Conservation (phyloP, 768 basidiomycete genomes). For the Hydnomerulius pinastri region DNA sequence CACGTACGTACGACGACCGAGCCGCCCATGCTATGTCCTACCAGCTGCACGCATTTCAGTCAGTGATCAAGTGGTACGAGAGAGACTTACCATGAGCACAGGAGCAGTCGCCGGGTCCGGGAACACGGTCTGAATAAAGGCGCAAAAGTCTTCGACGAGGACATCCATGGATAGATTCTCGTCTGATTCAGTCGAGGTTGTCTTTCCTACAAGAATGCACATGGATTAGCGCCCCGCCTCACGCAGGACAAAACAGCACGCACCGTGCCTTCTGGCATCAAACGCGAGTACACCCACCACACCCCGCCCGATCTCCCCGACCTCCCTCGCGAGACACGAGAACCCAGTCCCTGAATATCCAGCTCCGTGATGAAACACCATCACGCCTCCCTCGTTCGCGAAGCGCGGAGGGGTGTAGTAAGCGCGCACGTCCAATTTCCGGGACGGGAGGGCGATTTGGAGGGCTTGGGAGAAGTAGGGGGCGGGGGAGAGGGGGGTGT, state of each 20-base stretch:
- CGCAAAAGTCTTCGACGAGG: slow-evolving; percentile 74
- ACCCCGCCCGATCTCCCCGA: slow-evolving; percentile 59
- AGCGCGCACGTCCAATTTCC: slow-evolving; percentile 68
- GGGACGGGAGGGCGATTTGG: slow-evolving; percentile 66
- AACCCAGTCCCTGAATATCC: slow-evolving; percentile 91
- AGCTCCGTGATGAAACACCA: slow-evolving; percentile 95
- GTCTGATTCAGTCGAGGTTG: slow-evolving; percentile 22
- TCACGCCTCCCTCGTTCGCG: slow-evolving; percentile 56
- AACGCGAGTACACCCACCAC: slow-evolving; percentile 80
- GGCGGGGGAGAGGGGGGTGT: slow-evolving; percentile 75
- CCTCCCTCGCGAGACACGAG: slow-evolving; percentile 84
- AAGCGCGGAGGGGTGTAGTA: slow-evolving; percentile 78
- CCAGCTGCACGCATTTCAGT: slow-evolving; percentile 47
- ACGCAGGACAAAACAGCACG: slow-evolving; percentile 20
- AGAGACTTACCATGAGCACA: slow-evolving; percentile 63
- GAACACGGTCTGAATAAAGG: slow-evolving; percentile 68
- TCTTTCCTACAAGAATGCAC: slow-evolving; percentile 22
- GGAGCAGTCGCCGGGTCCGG: slow-evolving; percentile 65
- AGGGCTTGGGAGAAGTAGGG: slow-evolving; percentile 79
- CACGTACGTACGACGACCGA: slow-evolving; percentile 79
- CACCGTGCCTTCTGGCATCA: slow-evolving; percentile 90
- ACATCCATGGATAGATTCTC: slow-evolving; percentile 63
- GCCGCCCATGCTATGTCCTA: slow-evolving; percentile 98
- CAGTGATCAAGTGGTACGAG: background rate
- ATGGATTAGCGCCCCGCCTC: background rate